phyloP scores from a whole-genome alignment of 768 basidiomycete species.

The Auricularia sp. region DNA sequence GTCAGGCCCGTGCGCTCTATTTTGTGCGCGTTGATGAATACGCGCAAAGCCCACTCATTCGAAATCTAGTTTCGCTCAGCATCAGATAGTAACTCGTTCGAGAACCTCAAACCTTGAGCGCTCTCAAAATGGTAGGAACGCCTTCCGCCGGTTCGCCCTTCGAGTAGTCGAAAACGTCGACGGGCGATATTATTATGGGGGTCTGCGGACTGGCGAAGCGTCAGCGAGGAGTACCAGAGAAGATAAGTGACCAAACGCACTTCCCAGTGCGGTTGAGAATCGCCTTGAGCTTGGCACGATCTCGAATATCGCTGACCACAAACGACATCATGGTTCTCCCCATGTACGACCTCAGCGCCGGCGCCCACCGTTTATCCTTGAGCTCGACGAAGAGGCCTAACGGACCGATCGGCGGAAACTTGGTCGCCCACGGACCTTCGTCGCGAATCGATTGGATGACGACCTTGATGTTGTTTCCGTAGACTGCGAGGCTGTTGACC shows the following conservation, averaged over 20 bases:
- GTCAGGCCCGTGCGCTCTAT: conserved; percentile 72
- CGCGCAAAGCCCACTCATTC: conserved; percentile 49
- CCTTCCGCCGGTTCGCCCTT: conserved; percentile 58
- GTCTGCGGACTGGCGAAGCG: conserved; percentile 29
- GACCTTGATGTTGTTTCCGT: conserved; percentile 49
- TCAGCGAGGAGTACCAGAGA: not conserved
- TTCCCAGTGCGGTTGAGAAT: conserved; percentile 47
- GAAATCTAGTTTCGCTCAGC: not conserved
- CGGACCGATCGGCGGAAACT: conserved; percentile 57
- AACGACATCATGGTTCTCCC: conserved; percentile 54
- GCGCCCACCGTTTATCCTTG: conserved; percentile 58
- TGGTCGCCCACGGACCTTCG: conserved; percentile 48
- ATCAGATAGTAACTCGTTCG: not conserved
- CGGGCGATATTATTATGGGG: conserved; percentile 53
- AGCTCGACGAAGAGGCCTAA: conserved; percentile 71
- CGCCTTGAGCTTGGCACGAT: conserved; percentile 44
- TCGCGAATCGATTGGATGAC: conserved; percentile 44
- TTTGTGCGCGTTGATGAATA: conserved; percentile 61
- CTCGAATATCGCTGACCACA: conserved; percentile 63
- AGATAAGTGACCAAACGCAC: conserved; percentile 32
- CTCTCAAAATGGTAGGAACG: conserved; percentile 68
- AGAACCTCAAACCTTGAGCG: conserved; percentile 51
- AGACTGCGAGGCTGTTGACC: conserved; percentile 49
- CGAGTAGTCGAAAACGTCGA: conserved; percentile 74
- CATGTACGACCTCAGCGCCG: conserved; percentile 54